Base-by-base conservation (phyloP, 1,284 basidiomycete species). In the Rhodotorula glutinis region DNA sequence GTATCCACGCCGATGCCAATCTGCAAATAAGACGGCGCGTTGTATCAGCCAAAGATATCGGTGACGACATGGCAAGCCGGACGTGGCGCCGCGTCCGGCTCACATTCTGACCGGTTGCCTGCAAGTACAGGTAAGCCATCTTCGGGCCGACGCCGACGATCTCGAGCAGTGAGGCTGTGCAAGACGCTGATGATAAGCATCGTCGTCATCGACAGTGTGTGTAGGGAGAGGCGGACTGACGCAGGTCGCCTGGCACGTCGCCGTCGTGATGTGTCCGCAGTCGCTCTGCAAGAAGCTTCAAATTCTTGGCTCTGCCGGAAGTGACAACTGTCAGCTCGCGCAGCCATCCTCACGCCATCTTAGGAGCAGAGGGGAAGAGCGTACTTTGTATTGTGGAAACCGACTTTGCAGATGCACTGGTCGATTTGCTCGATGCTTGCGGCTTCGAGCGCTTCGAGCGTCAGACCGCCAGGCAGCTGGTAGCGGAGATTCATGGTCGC, bases 81-180 rank as follows among this genome's bases (percentile, higher is more conserved):
- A n/a, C n/a, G n/a, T n/a, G n/a, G n/a, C n/a, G n/a, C n/a, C n/a
- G n/a, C n/a, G n/a, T 4, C 9, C 10, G 23, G 30, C 60, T 43
- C 43, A 85, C 83, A 74, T 96, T 94, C 55, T 91, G 91, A 4
- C 80, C 71, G 52, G 78, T 80, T 0, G 78, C 76, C 74, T 76
- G 10, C 74, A 72, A 17, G 66, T 70, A 64, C 63, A 70, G 77
- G 78, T 90, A 92, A 1, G 90, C 91, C 91, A 96, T 93, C 79
- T 96, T 96, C 0, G 91, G 92, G 0, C 93, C 92, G 0, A 95
- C 91, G 0, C 92, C 92, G 7, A 87, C 86, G 14, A 96, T 80
- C 23, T 87, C 87, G 71, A 90, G 90, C 16, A 96, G 81, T 9
- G 46, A 57, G 2, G 40, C 62, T 69, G 23, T 2, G 11, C 10